A percentile compares a stretch with the other conserved stretches of the same genome.
Evolutionary conservation across 2,329 filamentous ascomycete genomes (phyloP).

Genomic region (Trichoderma aggressivum): DNA sequence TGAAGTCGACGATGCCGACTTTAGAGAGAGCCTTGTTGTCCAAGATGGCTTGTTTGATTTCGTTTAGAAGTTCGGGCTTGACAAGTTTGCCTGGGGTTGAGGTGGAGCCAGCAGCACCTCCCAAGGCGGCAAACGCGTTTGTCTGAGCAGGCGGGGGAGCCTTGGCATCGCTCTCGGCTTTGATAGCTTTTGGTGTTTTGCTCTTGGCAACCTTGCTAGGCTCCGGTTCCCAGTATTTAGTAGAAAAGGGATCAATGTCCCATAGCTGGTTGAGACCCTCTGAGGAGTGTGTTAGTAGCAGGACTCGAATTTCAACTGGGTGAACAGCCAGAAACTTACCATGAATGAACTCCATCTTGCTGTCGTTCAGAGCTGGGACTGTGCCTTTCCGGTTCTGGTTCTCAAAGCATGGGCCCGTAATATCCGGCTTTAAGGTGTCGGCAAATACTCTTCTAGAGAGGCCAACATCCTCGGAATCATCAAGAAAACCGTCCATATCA

Average conservation of each 20-base stretch:
- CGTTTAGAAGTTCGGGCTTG: constrained; percentile 39
- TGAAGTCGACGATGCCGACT: constrained; percentile 39
- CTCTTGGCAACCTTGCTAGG: constrained; percentile 22
- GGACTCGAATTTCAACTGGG: no score
- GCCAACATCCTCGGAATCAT: constrained; percentile 73
- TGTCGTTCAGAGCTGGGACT: constrained; percentile 52
- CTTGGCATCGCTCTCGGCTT: constrained; percentile 22
- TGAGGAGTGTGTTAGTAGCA: constrained; percentile 29
- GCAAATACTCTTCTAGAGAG: constrained; percentile 55
- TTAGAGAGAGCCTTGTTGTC: constrained; percentile 40
- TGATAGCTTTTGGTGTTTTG: constrained; percentile 4
- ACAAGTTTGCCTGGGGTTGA: constrained; percentile 31
- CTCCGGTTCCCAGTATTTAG: constrained; percentile 67
- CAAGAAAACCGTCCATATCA: constrained; percentile 86
- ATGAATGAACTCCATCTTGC: constrained; percentile 71
- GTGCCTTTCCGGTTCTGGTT: constrained; percentile 47
- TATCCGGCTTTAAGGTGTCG: constrained; percentile 71
- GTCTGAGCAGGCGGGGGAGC: constrained; percentile 35
- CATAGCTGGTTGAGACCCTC: constrained; percentile 48
- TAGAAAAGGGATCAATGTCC: constrained; percentile 79
- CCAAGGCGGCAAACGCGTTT: constrained; percentile 39
- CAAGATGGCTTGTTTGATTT: constrained; percentile 42
- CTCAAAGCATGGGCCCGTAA: constrained; percentile 83
- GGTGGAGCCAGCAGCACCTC: constrained; percentile 19
- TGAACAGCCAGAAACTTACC: constrained; percentile 44